Conservation (phyloP, 1,284 basidiomycete genomes). For the Tilletia caries region DNA sequence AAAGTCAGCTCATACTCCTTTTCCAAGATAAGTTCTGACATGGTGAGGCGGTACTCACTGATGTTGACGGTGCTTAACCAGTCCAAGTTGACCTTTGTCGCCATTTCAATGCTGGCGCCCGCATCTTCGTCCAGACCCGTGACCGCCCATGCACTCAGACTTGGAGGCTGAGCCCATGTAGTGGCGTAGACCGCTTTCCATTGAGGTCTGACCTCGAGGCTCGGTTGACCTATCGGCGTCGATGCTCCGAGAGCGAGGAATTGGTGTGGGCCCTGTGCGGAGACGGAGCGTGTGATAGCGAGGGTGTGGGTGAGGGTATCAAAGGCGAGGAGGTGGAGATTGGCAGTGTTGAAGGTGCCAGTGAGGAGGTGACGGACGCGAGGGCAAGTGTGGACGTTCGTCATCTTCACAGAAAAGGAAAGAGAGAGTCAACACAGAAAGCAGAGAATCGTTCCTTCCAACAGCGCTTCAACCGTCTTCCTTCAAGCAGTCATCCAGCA, state of each 20-base stretch:
- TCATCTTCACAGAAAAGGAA: no score
- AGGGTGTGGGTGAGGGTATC: conserved; percentile 26
- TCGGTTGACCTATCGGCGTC: neutral
- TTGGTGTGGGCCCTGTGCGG: conserved; percentile 37
- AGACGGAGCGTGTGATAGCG: conserved; percentile 17
- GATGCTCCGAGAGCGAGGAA: conserved; percentile 30
- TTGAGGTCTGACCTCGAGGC: neutral
- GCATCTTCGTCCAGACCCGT: conserved; percentile 12
- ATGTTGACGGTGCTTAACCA: conserved; percentile 20
- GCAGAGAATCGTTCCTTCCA: no score
- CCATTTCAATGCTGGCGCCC: neutral
- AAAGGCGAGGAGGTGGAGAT: conserved; percentile 35
- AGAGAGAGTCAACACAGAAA: no score
- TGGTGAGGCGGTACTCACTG: conserved; percentile 18
- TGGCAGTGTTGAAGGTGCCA: conserved; percentile 43
- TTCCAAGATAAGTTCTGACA: no score
- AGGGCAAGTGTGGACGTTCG: conserved; percentile 25
- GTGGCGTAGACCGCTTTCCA: conserved; percentile 39
- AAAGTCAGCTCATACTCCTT: no score
- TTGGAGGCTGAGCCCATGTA: conserved; percentile 31
- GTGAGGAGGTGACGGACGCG: conserved; percentile 28
- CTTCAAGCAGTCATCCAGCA: no score
- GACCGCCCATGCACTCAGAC: conserved; percentile 38
- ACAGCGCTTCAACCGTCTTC: no score
- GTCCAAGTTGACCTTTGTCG: conserved; percentile 1